Evolutionary conservation across 306 rosid genomes (phyloP).

Genomic region (Fagus crenata): DNA sequence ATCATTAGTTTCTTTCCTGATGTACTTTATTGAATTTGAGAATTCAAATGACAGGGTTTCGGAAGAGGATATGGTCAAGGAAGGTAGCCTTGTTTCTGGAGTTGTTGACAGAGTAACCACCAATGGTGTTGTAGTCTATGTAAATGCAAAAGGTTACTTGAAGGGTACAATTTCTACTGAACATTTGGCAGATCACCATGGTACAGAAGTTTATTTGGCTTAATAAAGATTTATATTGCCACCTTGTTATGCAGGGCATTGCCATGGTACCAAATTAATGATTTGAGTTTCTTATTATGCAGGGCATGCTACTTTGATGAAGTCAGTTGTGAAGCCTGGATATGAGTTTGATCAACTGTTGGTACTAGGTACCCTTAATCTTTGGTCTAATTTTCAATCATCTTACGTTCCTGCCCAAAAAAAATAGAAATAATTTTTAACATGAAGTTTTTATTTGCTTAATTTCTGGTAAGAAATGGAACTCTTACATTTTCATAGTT

Average conservation of each 20-base stretch:
- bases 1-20: slow-evolving; percentile 4
- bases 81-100: slow-evolving; percentile 81
- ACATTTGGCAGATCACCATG: slow-evolving; percentile 91
- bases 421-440: neutral
- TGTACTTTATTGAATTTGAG: slow-evolving; percentile 19
- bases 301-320: slow-evolving; percentile 69
- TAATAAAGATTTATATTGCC: neutral
- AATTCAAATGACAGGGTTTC: slow-evolving; percentile 63
- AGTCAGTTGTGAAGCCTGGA: slow-evolving; percentile 80
- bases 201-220: slow-evolving; percentile 37
- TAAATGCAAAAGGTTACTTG: slow-evolving; percentile 59
- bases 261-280: slow-evolving; percentile 23
- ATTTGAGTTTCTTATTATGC: slow-evolving; percentile 35
- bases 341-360: slow-evolving; percentile 75
- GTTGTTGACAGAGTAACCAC: slow-evolving; percentile 71
- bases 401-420: neutral
- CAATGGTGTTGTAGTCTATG: slow-evolving; percentile 55
- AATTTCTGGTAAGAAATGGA: neutral
- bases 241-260: slow-evolving; percentile 9
- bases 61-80: slow-evolving; percentile 57
- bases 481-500: too few species aligned
- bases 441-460: neutral
- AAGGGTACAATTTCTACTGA: slow-evolving; percentile 73
- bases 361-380: slow-evolving; percentile 62
- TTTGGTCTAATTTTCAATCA: neutral